Percentiles rank a stretch among this genome's conserved stretches.
Evolutionary conservation across 2,329 filamentous ascomycete genomes (phyloP).

Genomic region (Botrytis aclada): DNA sequence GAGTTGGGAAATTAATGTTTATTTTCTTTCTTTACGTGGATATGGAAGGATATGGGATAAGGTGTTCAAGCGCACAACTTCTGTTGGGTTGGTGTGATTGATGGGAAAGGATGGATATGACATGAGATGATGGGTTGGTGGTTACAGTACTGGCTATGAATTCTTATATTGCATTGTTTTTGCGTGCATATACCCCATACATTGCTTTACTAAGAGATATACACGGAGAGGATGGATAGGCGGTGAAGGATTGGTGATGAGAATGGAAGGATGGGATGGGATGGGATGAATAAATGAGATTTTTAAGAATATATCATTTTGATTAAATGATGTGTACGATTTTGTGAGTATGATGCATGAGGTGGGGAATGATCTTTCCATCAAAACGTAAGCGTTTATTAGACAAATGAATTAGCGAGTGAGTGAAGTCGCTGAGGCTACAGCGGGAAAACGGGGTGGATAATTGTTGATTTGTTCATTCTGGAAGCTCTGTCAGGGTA

Average conservation of each 20-base stretch:
- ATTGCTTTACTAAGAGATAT: not conserved
- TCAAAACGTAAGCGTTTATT: not conserved
- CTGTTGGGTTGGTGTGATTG: not conserved
- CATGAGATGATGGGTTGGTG: not conserved
- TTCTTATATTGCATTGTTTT: not conserved
- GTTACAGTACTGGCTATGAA: not conserved
- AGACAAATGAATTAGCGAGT: not conserved
- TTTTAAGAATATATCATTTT: not conserved
- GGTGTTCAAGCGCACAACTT: not conserved
- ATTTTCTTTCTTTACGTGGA: not conserved
- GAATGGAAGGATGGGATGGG: not conserved
- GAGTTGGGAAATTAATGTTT: slow-evolving; percentile 7
- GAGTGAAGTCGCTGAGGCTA: not conserved
- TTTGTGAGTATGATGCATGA: not conserved
- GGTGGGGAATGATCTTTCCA: not conserved
- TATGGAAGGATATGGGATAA: not conserved
- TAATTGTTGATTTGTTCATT: not conserved
- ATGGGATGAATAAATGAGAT: not conserved
- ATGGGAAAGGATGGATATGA: slow-evolving; percentile 4
- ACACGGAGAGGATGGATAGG: not conserved
- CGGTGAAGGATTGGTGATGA: not conserved
- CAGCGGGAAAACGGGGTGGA: not conserved
- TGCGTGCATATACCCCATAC: not conserved
- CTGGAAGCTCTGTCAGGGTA: not conserved
- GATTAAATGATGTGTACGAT: not conserved